Base-by-base conservation (phyloP, 768 basidiomycete genomes). In the Xerocomus potaroensis region DNA sequence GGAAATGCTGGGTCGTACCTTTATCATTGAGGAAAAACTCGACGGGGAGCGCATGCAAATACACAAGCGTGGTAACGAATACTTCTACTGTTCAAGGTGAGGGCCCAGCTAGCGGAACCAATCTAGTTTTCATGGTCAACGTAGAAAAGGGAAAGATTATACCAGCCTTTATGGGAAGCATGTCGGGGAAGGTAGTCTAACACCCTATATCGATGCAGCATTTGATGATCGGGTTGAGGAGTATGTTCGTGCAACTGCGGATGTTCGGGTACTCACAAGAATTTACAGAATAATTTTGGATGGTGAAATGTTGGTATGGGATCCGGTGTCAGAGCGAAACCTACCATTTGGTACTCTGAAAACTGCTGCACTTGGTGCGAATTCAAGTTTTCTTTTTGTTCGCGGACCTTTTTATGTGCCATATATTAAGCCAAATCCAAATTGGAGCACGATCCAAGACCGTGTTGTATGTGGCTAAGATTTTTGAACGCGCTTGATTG, bases 221-320 rank as follows among this genome's bases (percentile, higher is more conserved):
- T 90, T 99, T 53, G 79, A 88, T 55, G 59, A 74, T 2, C 77
- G 84, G 4, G 76, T 97, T 4, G 80, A 86, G 4, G 87, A 93
- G 95, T 96, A 51, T 56, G 91, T 59, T 8, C 8, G 27, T 34
- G 4, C 26, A 33, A 26, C 34, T 16, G 5, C 18, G 11, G 15
- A 16, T 18, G 4, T 27, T 36, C 40, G 44, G 26, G 47, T 49
- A 22, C 27, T 61, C 23, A 60, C 21, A 27, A 42, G 7, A 8
- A 5, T 16, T n/a, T 19, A 3, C 47, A 97, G 95, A 41, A 85
- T 95, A 56, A 90, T 98, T 38, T 66, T 99, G 12, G 96, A 99
- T 56, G 96, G 96, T 0, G 96, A 99, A 65, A 98, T 99, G 95
- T 71, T 99, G 26, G 95, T 97, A 3, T 98, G 89, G 88, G 96